These are phyloP conservation scores for Alisma plantagoaquatica DNA, from an alignment of 106 monocot genomes.

Conservation along the genomic window DNA sequence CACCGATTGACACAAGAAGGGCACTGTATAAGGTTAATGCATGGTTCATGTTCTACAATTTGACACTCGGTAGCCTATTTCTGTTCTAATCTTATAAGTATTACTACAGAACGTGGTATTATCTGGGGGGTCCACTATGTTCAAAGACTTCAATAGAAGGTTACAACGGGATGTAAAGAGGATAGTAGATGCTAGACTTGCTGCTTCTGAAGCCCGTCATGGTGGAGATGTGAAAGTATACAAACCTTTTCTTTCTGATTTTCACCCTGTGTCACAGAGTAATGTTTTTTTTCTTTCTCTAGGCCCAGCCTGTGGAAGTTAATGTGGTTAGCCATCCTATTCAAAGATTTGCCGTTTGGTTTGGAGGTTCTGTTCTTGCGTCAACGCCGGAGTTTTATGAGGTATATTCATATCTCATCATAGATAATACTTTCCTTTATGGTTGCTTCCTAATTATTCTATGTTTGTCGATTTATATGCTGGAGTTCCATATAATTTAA, in stretches of 20 bases:
- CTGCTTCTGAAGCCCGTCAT: constrained; percentile 45
- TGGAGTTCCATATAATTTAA: no score
- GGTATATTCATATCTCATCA: constrained; percentile 41
- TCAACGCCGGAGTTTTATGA: constrained; percentile 82
- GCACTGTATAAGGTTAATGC: constrained; percentile 71
- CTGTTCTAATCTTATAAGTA: no score
- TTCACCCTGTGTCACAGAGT: background rate
- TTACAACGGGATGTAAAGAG: constrained; percentile 87
- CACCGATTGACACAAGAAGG: constrained; percentile 93
- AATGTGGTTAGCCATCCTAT: constrained; percentile 90
- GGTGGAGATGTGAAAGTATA: constrained; percentile 68
- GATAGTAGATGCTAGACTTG: constrained; percentile 69
- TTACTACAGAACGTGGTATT: constrained; percentile 73
- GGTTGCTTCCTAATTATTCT: no score
- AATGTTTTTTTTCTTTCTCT: constrained; percentile 7
- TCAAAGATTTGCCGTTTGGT: constrained; percentile 93
- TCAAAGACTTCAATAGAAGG: constrained; percentile 92
- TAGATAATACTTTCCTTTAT: no score
- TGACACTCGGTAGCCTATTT: no score
- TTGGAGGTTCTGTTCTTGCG: constrained; percentile 96
- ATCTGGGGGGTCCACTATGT: constrained; percentile 94
- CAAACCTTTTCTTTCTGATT: background rate
- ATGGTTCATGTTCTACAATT: no score
- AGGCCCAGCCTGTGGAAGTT: constrained; percentile 87
- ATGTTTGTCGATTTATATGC: no score